Evolutionary conservation across 1,284 basidiomycete species (phyloP), one percentile per base, ranked within the genome.

Genomic region (Marasmius oreades): DNA sequence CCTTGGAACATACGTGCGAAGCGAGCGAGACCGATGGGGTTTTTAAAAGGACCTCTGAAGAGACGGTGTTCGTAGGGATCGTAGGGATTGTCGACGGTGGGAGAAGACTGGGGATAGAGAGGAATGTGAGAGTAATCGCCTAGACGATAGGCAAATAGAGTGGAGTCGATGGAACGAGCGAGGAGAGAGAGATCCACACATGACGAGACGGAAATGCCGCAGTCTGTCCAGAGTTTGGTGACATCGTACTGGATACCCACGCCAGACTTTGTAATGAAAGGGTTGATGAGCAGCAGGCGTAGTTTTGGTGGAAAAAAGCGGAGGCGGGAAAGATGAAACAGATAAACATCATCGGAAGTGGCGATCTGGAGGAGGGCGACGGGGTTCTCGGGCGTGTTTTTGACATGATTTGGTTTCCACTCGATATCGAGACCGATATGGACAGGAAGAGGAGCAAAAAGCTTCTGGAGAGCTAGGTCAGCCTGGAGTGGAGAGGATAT

Each of bases 341-440:
- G 77, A 36, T 86, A 67, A 18, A 88, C 77, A 14, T 66, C 72
- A 6, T 80, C 66, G 6, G 70, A 64, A 58, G 74, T 80, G 3
- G 86, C 84, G 24, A 91, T 75, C 65, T 91, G 88, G 2, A 91
- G 75, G 16, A 91, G 74, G 2, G 89, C 82, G 26, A 88, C 83
- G 14, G 77, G 84, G 62, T 90, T 87, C 67, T 83, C 79, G 24
- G 68, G 63, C 20, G 69, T 64, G 14, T 82, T 81, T 62, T 79
- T 82, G 45, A 63, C 58, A 61, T 71, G 82, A 22, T 64, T 80
- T 0, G 88, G 88, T 58, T 78, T 80, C 88, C 88, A 91, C 68
- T 91, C 88, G 37, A 88, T 73, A 65, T 91, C 88, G 59, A 91
- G 84, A 36, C 88, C 88, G 52, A 86, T 64, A n/a, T 55, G 71